Evolutionary conservation across 2,329 filamentous ascomycete genomes (phyloP), one percentile per base, ranked within the genome.

Genomic region (Aspergillus oerlinghausenensis): DNA sequence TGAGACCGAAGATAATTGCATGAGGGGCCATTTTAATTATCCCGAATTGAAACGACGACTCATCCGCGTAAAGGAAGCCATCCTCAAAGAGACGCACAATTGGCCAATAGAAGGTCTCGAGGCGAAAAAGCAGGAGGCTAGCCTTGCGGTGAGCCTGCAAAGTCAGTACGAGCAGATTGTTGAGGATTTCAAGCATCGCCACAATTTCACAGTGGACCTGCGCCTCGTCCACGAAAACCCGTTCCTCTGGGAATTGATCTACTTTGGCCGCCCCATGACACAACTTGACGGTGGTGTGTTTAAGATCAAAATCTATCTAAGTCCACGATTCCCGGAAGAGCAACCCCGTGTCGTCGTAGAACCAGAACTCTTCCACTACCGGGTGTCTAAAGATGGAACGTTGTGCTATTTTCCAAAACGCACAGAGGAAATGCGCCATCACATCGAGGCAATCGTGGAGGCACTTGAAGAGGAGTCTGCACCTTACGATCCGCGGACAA

Each of bases 261-360:
- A 96, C 70, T 95, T 97, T 70, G 94, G 94, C 26, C 84, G 88
- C 54, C 90, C 92, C 0, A 95, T 94, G 88, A 96, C 92, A 5
- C 92, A 96, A 64, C 83, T 97, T 1, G 93, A 97, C 65, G 93
- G 92, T 17, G 92, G 93, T 1, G 83, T 97, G 59, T 93, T 97
- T 77, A 85, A 84, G 59, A 88, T 97, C 71, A 88, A 82, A 65
- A 80, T 97, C 55, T 81, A 80, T 66, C 87, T 97, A 66, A 96
- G 91, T 65, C 87, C 90, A 5, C 84, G 85, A 5, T 97, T 97
- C 67, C 94, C 94, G 0, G 85, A 90, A 43, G 90, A 95, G 65
- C 90, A 96, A 66, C 94, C 93, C 25, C 86, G 93, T 35, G 88
- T 92, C 55, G 86, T 82, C 60, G 87, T 97, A 61, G 84, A 92